Conservation (phyloP, 2,329 filamentous ascomycete species). For the Monascus ruber region DNA sequence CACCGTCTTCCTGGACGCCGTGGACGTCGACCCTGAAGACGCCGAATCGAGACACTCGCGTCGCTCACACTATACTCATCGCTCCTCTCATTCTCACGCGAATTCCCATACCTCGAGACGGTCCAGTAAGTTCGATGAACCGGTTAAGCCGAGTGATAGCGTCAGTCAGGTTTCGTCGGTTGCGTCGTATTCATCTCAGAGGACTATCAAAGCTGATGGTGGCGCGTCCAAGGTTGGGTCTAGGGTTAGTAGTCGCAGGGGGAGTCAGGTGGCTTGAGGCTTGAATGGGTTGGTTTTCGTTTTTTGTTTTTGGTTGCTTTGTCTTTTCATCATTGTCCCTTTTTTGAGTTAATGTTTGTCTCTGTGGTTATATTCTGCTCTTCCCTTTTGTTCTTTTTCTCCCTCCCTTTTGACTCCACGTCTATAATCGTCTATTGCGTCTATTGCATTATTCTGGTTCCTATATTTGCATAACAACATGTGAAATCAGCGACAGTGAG, state of each 20-base stretch:
- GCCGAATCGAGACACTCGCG: conserved; percentile 26
- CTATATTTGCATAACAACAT: too few relatives aligned
- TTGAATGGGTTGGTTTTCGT: background rate
- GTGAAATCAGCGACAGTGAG: too few relatives aligned
- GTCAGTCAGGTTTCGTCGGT: conserved; percentile 28
- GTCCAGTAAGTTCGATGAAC: conserved; percentile 27
- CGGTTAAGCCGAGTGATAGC: conserved; percentile 27
- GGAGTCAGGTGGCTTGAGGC: conserved; percentile 16
- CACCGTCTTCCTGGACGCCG: conserved; percentile 12
- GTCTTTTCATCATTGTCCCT: conserved; percentile 1
- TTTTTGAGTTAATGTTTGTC: background rate
- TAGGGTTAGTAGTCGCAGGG: conserved; percentile 16
- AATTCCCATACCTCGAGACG: conserved; percentile 16
- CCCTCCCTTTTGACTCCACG: too few relatives aligned
- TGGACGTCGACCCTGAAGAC: conserved; percentile 45
- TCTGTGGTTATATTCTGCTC: too few relatives aligned
- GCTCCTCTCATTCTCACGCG: conserved; percentile 15
- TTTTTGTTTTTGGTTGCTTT: conserved; percentile 1
- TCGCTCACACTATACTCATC: conserved; percentile 1
- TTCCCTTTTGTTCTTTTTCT: too few relatives aligned
- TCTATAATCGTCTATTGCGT: too few relatives aligned
- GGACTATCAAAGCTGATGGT: conserved; percentile 21
- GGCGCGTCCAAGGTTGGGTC: conserved; percentile 14
- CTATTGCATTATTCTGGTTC: too few relatives aligned
- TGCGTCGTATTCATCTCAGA: conserved; percentile 15